A percentile compares a stretch with the other conserved stretches of the same genome.
These are phyloP conservation scores for Lactuca sativa DNA, from an alignment of 129 eudicot genomes.

Conservation along the genomic window DNA sequence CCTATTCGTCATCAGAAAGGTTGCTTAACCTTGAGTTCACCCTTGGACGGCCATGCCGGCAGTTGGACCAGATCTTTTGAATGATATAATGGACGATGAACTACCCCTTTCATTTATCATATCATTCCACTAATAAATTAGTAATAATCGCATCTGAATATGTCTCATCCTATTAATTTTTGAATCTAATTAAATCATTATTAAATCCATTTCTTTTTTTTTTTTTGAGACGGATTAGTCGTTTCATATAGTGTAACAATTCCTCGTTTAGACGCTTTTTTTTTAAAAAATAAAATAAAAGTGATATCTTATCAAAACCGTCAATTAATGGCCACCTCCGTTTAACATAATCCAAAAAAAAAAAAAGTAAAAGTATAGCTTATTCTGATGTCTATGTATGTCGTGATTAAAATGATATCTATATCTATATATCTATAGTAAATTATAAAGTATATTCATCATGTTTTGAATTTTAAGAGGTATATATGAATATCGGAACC, in stretches of 20 bases:
- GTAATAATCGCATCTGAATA: not conserved
- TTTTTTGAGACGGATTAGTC: not conserved
- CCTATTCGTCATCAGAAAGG: constrained; percentile 25
- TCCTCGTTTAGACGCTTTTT: not conserved
- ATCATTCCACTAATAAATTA: not conserved
- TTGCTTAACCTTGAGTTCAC: constrained; percentile 58
- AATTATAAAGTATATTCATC: no score
- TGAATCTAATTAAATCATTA: not conserved
- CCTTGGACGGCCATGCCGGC: constrained; percentile 59
- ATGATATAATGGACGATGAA: not conserved
- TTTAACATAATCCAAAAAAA: no score
- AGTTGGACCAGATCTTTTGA: constrained; percentile 21
- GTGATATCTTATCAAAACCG: no score
- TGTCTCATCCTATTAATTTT: not conserved
- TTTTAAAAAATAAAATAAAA: no score
- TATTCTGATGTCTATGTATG: no score
- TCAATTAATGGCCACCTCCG: no score
- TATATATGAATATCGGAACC: no score
- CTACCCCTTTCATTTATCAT: not conserved
- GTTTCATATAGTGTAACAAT: not conserved
- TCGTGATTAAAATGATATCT: no score
- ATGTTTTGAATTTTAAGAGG: no score
- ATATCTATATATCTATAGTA: no score
- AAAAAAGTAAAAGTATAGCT: no score
- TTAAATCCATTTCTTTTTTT: not conserved